These are phyloP conservation scores for Craterostigma plantagineum DNA, from an alignment of 257 asterid genomes.

Conservation along the genomic window DNA sequence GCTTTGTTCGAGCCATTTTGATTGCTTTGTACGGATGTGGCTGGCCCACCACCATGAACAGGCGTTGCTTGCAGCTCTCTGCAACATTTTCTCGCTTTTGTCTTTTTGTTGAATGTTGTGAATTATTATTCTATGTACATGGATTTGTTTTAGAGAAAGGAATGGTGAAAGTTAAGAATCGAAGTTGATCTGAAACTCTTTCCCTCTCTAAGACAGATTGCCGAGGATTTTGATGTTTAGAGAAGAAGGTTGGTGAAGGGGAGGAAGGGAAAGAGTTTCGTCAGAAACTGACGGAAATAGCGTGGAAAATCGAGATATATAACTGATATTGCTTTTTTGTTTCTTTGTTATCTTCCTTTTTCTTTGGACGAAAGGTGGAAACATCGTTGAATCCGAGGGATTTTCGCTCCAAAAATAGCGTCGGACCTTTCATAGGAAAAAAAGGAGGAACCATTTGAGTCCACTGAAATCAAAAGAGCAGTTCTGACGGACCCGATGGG, in stretches of 20 bases:
- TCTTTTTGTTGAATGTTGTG: background rate
- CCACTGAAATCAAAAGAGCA: too few relatives aligned
- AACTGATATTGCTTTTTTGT: too few relatives aligned
- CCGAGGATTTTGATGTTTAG: background rate
- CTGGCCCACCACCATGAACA: conserved; percentile 77
- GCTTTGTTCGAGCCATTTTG: conserved; percentile 57
- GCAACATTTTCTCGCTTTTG: conserved; percentile 23
- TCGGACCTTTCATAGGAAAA: conserved; percentile 11
- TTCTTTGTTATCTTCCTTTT: conserved; percentile 2
- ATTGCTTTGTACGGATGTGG: conserved; percentile 52
- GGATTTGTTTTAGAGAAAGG: background rate
- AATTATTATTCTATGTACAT: background rate
- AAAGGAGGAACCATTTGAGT: too few relatives aligned
- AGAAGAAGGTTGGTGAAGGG: conserved; percentile 6
- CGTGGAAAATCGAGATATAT: too few relatives aligned
- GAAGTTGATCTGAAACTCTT: conserved; percentile 10
- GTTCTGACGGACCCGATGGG: too few relatives aligned
- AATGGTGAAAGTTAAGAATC: too few relatives aligned
- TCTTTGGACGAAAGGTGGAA: conserved; percentile 8
- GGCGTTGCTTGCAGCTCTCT: conserved; percentile 58
- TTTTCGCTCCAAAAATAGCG: conserved; percentile 31
- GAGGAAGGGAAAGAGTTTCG: conserved; percentile 9
- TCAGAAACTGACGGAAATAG: background rate
- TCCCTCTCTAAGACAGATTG: conserved; percentile 1
- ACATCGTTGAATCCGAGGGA: conserved; percentile 25